phyloP scores from a whole-genome alignment of 371 early-diverging fungal genomes.

The Batkoa obscura region DNA sequence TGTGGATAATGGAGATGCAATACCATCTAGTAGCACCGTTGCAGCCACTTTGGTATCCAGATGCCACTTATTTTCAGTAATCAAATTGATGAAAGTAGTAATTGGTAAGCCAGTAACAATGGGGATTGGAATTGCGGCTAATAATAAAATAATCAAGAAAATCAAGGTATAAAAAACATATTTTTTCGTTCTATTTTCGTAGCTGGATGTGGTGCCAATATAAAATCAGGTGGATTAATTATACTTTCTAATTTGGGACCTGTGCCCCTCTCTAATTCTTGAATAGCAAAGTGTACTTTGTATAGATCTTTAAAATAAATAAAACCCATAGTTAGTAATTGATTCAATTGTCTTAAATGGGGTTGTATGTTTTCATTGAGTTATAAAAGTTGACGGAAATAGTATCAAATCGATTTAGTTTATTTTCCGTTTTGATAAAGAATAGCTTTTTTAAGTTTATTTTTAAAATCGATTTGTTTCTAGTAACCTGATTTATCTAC shows the following conservation, averaged over 20 bases:
- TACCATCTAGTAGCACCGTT: neutral
- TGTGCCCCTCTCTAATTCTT: neutral
- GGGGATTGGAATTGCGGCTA: neutral
- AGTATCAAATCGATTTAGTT: too few relatives aligned
- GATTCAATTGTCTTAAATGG: too few relatives aligned
- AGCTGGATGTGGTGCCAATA: conserved; percentile 6
- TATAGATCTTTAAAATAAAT: conserved; percentile 39
- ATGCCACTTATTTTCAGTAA: neutral
- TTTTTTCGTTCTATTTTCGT: neutral
- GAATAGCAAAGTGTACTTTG: conserved; percentile 29
- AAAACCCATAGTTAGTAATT: conserved; percentile 63
- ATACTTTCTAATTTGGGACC: neutral
- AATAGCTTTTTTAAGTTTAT: too few relatives aligned
- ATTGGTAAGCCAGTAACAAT: neutral
- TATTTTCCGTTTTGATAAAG: too few relatives aligned
- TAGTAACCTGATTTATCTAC: too few relatives aligned
- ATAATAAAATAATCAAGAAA: neutral
- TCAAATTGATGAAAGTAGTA: neutral
- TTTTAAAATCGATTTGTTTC: too few relatives aligned
- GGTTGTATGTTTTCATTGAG: too few relatives aligned
- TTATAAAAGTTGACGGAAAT: too few relatives aligned
- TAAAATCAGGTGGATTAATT: neutral
- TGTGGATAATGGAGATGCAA: neutral
- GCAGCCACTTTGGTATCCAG: neutral
- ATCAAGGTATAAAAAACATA: neutral